phyloP scores from a whole-genome alignment of 768 basidiomycete species.

The Lyophyllum semitale region DNA sequence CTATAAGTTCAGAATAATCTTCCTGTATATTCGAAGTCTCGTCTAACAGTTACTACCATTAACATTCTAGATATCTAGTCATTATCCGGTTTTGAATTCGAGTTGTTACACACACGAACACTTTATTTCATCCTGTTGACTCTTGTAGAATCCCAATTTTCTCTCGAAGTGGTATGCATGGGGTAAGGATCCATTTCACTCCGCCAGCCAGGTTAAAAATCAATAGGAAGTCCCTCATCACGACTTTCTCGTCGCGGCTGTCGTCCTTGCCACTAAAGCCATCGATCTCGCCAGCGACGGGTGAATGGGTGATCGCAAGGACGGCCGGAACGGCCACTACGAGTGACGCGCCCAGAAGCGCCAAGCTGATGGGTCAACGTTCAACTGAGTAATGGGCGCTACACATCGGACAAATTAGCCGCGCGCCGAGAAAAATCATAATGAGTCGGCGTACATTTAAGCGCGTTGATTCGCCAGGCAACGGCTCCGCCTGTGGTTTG shows the following conservation, averaged over 20 bases:
- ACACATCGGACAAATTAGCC: background rate
- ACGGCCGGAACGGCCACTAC: slow-evolving; percentile 26
- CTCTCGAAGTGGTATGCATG: too few relatives aligned
- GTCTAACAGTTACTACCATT: too few relatives aligned
- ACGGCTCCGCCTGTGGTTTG: slow-evolving; percentile 30
- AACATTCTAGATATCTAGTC: too few relatives aligned
- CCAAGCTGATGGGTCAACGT: slow-evolving; percentile 31
- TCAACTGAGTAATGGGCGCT: slow-evolving; percentile 26
- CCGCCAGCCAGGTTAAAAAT: too few relatives aligned
- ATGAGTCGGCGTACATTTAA: slow-evolving; percentile 19
- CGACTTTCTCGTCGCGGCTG: background rate
- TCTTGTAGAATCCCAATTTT: too few relatives aligned
- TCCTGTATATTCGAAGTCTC: too few relatives aligned
- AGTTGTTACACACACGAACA: too few relatives aligned
- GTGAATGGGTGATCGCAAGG: slow-evolving; percentile 27
- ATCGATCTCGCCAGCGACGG: slow-evolving; percentile 5
- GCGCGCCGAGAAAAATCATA: background rate
- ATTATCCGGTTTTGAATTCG: too few relatives aligned
- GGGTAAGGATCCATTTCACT: too few relatives aligned
- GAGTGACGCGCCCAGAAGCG: slow-evolving; percentile 24
- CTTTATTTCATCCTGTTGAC: too few relatives aligned
- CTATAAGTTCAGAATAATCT: too few relatives aligned
- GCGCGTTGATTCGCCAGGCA: slow-evolving; percentile 31
- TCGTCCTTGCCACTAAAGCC: background rate
- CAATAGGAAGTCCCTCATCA: too few relatives aligned